Conservation (phyloP, 331 rosid species). For the Pyracantha coccinea region DNA sequence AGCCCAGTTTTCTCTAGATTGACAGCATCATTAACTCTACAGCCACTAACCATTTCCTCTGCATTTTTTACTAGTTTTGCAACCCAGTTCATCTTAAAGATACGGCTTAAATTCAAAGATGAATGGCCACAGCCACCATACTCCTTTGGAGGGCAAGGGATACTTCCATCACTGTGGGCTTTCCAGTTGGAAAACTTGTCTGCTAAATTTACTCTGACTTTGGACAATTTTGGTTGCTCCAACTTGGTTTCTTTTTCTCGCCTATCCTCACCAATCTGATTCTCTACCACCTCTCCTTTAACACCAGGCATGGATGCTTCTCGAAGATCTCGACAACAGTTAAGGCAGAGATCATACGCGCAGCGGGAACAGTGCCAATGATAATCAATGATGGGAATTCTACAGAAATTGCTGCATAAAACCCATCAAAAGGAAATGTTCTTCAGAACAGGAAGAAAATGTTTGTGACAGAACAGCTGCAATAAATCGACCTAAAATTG, state of each 20-base stretch:
- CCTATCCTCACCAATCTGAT: conserved; percentile 11
- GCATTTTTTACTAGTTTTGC: conserved; percentile 94
- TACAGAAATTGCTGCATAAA: conserved; percentile 79
- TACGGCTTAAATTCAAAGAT: conserved; percentile 69
- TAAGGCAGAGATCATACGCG: conserved; percentile 79
- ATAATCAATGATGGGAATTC: conserved; percentile 93
- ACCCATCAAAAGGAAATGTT: conserved; percentile 19
- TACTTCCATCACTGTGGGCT: conserved; percentile 55
- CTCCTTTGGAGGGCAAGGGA: conserved; percentile 93
- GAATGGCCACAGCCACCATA: conserved; percentile 84
- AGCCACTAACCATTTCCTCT: conserved; percentile 97
- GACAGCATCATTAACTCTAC: conserved; percentile 38
- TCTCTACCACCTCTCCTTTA: conserved; percentile 14
- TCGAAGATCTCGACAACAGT: conserved; percentile 86
- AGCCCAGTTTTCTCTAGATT: conserved; percentile 24
- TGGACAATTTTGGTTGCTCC: conserved; percentile 32
- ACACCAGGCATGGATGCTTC: conserved; percentile 37
- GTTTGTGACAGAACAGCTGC: background rate
- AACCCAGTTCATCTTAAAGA: conserved; percentile 99
- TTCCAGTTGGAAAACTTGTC: conserved; percentile 67
- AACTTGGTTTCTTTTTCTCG: conserved; percentile 29
- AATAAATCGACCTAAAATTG: conserved; percentile 9
- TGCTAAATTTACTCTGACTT: conserved; percentile 35
- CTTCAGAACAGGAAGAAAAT: conserved; percentile 4
- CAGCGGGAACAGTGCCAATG: conserved; percentile 85